Conservation (phyloP, 2,329 filamentous ascomycete species). For the Emmonsiellopsis sp. region DNA sequence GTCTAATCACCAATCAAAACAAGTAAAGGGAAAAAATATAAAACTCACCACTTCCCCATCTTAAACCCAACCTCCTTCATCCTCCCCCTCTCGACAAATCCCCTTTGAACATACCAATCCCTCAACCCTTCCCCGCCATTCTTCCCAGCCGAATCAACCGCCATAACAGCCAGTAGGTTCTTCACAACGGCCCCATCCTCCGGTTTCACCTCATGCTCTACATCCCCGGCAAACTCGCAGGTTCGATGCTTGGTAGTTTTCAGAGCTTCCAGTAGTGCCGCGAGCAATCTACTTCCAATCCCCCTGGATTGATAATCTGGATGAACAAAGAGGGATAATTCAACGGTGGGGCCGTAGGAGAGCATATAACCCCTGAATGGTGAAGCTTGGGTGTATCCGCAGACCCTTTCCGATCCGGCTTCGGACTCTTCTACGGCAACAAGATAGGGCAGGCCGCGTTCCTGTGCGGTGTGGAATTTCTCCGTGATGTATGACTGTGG, state of each 20-base stretch:
- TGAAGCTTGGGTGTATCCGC: slow-evolving; percentile 29
- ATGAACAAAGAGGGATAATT: slow-evolving; percentile 32
- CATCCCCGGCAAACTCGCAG: slow-evolving; percentile 12
- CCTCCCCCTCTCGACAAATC: slow-evolving; percentile 31
- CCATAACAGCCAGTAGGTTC: slow-evolving; percentile 31
- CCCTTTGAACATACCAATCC: slow-evolving; percentile 30
- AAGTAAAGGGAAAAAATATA: slow-evolving; percentile 3
- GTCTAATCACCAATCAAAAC: too few species aligned
- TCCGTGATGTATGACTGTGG: slow-evolving; percentile 19
- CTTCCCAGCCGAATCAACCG: slow-evolving; percentile 26
- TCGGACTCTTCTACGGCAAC: slow-evolving; percentile 22
- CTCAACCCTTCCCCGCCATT: slow-evolving; percentile 24
- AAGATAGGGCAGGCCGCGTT: slow-evolving; percentile 27
- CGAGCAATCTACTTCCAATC: slow-evolving; percentile 26
- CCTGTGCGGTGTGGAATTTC: slow-evolving; percentile 15
- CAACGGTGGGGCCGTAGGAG: slow-evolving; percentile 33
- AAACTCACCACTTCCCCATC: slow-evolving; percentile 27
- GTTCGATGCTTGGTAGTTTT: slow-evolving; percentile 15
- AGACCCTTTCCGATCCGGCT: slow-evolving; percentile 10
- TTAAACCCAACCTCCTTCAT: slow-evolving; percentile 32
- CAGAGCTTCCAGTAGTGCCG: slow-evolving; percentile 19
- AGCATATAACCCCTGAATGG: slow-evolving; percentile 27
- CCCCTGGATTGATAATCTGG: slow-evolving; percentile 23
- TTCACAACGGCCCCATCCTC: slow-evolving; percentile 18
- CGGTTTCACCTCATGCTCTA: slow-evolving; percentile 7